Evolutionary conservation across 495 filamentous ascomycete species (phyloP).

Genomic region (Aspergillus asperescens): DNA sequence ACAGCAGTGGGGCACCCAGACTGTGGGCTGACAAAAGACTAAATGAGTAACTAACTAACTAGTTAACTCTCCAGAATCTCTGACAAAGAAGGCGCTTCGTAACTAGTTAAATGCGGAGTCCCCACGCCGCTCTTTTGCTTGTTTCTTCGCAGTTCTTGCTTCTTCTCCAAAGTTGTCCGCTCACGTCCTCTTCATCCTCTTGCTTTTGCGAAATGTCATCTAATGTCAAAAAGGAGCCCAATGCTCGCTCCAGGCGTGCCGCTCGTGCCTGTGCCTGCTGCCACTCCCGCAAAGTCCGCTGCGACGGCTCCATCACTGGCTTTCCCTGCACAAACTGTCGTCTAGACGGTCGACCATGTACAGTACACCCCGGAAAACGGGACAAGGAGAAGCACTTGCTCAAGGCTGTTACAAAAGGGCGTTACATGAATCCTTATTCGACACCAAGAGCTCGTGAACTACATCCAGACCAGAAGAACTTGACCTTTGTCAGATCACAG

Average conservation of each 20-base stretch:
- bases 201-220: background rate
- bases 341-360: slow-evolving; percentile 12
- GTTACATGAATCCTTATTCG: background rate
- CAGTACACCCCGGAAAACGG: slow-evolving; percentile 11
- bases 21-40: no score
- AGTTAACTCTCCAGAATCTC: background rate
- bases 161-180: no score
- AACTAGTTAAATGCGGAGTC: background rate
- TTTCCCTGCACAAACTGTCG: slow-evolving; percentile 21
- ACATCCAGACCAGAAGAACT: background rate
- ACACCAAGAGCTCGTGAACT: background rate
- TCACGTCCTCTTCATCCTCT: background rate
- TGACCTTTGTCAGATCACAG: slow-evolving; percentile 10
- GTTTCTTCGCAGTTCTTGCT: slow-evolving; percentile 5
- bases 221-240: background rate
- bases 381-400: slow-evolving; percentile 12
- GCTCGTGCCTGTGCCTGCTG: slow-evolving; percentile 15
- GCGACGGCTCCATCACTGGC: slow-evolving; percentile 18
- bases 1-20: no score
- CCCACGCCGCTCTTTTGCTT: slow-evolving; percentile 5
- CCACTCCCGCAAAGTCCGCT: slow-evolving; percentile 17
- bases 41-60: no score
- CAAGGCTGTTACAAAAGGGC: background rate
- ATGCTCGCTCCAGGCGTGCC: slow-evolving; percentile 9
- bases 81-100: background rate